Percentiles rank a stretch among this genome's conserved stretches.
These are phyloP conservation scores for Nakataea oryzae DNA, from an alignment of 2,329 filamentous ascomycete genomes.

Conservation along the genomic window DNA sequence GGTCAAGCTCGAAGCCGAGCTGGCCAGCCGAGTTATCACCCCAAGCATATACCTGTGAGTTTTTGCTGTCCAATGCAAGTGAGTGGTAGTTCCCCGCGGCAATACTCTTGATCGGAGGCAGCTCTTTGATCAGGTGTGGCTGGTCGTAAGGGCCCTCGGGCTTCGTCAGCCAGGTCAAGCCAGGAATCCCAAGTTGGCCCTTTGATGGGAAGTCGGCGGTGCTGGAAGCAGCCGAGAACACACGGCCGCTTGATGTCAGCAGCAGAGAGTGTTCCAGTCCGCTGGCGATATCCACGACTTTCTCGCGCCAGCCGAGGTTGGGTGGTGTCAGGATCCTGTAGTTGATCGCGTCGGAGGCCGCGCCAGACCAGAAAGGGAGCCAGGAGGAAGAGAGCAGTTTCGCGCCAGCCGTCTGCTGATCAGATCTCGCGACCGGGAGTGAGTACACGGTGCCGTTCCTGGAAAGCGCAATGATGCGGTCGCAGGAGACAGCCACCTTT, in stretches of 20 bases:
- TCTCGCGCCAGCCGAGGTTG: slow-evolving; percentile 58
- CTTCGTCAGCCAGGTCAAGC: slow-evolving; percentile 67
- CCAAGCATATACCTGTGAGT: slow-evolving; percentile 74
- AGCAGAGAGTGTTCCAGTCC: slow-evolving; percentile 82
- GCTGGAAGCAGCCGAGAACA: slow-evolving; percentile 82
- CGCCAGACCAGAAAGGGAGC: slow-evolving; percentile 60
- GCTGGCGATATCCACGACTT: slow-evolving; percentile 60
- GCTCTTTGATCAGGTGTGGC: slow-evolving; percentile 64
- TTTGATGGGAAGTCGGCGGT: slow-evolving; percentile 66
- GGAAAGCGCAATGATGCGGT: slow-evolving; percentile 73
- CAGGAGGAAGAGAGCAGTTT: slow-evolving; percentile 48
- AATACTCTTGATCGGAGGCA: slow-evolving; percentile 63
- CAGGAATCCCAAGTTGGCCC: slow-evolving; percentile 81
- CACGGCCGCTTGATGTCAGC: slow-evolving; percentile 71
- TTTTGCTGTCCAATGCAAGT: slow-evolving; percentile 57
- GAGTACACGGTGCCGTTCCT: slow-evolving; percentile 70
- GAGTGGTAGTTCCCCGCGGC: slow-evolving; percentile 85
- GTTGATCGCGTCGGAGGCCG: slow-evolving; percentile 35
- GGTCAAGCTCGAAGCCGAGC: slow-evolving; percentile 66
- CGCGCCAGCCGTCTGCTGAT: slow-evolving; percentile 51
- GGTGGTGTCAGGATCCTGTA: slow-evolving; percentile 64
- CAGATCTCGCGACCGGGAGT: slow-evolving; percentile 62
- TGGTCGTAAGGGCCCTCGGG: slow-evolving; percentile 71
- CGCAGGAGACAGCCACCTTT: slow-evolving; percentile 66
- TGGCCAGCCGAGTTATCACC: slow-evolving; percentile 91